Conservation (phyloP, 2,329 filamentous ascomycete genomes). For the Sporothrix pallida region DNA sequence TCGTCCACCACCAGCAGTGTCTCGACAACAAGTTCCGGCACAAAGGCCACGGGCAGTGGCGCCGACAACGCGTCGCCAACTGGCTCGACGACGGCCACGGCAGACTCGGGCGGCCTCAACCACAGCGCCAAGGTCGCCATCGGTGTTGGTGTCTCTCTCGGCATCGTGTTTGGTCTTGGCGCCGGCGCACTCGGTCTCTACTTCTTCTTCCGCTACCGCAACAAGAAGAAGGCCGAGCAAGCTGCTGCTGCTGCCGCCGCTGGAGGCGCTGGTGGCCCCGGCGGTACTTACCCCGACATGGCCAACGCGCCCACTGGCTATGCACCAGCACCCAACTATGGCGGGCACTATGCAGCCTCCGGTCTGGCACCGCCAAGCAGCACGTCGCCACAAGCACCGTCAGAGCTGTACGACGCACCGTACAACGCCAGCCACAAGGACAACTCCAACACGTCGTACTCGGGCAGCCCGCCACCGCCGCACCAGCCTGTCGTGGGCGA, state of each 20-base stretch:
- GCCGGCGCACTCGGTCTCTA: slow-evolving; percentile 13
- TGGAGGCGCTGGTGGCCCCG: background rate
- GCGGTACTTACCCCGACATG: background rate
- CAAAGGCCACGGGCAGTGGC: slow-evolving; percentile 18
- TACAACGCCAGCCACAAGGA: background rate
- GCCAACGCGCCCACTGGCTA: slow-evolving; percentile 25
- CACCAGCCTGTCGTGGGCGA: slow-evolving; percentile 20
- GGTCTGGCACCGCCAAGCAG: slow-evolving; percentile 2
- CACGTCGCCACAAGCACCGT: slow-evolving; percentile 27
- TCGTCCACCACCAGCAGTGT: background rate
- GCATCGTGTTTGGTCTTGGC: slow-evolving; percentile 12
- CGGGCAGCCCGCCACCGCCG: slow-evolving; percentile 11
- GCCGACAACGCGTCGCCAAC: background rate
- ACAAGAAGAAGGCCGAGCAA: slow-evolving; percentile 5
- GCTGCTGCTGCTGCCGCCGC: background rate
- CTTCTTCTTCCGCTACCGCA: slow-evolving; percentile 28
- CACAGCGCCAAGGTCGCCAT: slow-evolving; percentile 31
- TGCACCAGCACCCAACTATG: slow-evolving; percentile 19
- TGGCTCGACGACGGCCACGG: background rate
- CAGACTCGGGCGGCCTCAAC: background rate
- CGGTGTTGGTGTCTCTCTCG: slow-evolving; percentile 28
- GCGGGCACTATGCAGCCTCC: slow-evolving; percentile 21
- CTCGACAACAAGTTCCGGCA: background rate
- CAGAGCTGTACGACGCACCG: slow-evolving; percentile 26
- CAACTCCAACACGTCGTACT: background rate